Percentiles rank a stretch among this genome's conserved stretches.
These are phyloP conservation scores for Mycena latifolia DNA, from an alignment of 768 basidiomycete genomes.

Conservation along the genomic window DNA sequence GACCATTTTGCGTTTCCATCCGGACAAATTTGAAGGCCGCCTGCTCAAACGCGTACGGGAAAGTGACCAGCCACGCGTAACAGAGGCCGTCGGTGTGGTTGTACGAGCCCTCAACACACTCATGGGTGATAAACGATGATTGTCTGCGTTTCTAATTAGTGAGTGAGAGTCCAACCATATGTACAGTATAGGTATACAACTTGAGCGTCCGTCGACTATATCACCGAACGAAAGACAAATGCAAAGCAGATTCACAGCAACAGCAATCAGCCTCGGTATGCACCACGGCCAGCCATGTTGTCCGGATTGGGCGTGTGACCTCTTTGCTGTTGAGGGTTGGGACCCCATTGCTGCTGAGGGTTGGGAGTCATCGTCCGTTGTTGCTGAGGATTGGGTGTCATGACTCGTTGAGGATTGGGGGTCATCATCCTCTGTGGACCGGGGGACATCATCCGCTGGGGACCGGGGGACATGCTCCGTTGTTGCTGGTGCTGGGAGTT, in stretches of 20 bases:
- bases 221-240: constrained; percentile 11
- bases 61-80: constrained; percentile 62
- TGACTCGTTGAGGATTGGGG: constrained; percentile 13
- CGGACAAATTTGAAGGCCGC: constrained; percentile 86
- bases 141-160: constrained; percentile 20
- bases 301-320: constrained; percentile 39
- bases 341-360: constrained; percentile 25
- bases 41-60: constrained; percentile 65
- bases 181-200: constrained; percentile 30
- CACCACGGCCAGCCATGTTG: constrained; percentile 58
- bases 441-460: constrained; percentile 12
- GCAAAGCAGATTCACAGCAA: constrained; percentile 11
- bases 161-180: constrained; percentile 12
- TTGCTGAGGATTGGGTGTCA: constrained; percentile 10
- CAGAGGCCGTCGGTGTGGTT: constrained; percentile 73
- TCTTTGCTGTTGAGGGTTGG: constrained; percentile 42
- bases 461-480: constrained; percentile 10
- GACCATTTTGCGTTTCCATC: constrained; percentile 80
- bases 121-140: constrained; percentile 49
- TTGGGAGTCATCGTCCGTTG: constrained; percentile 14
- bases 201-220: constrained; percentile 17
- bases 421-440: constrained; percentile 5
- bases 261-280: constrained; percentile 45
- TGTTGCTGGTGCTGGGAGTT: constrained; percentile 13
- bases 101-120: constrained; percentile 70